Conservation (phyloP, 2,329 filamentous ascomycete species). For the Fonsecaea pedrosoi region DNA sequence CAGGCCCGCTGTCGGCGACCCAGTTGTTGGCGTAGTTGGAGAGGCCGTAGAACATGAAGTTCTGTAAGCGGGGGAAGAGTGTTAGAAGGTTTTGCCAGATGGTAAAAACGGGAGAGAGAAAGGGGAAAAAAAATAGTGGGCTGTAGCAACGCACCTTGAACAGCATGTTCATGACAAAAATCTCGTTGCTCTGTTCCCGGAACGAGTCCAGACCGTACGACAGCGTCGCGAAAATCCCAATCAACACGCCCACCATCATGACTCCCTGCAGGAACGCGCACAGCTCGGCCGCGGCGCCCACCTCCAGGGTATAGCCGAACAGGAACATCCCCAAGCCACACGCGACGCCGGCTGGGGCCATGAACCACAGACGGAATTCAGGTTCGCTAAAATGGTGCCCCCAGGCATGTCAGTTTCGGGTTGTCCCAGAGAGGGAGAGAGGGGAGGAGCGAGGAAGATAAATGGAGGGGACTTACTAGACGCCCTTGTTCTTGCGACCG, state of each 20-base stretch:
- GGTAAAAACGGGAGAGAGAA: not conserved
- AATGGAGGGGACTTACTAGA: constrained; percentile 41
- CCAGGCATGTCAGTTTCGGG: not conserved
- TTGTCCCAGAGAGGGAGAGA: not conserved
- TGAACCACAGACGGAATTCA: constrained; percentile 43
- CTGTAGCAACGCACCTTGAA: constrained; percentile 37
- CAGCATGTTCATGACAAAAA: constrained; percentile 44
- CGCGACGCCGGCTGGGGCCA: constrained; percentile 35
- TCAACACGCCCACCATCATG: constrained; percentile 42
- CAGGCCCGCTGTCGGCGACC: constrained; percentile 39
- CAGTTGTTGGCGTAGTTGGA: constrained; percentile 43
- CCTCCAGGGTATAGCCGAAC: constrained; percentile 39
- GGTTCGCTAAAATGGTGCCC: constrained; percentile 37
- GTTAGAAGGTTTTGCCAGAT: not conserved
- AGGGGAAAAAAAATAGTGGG: not conserved
- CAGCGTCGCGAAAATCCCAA: constrained; percentile 40
- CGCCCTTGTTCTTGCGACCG: constrained; percentile 52
- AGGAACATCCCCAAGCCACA: constrained; percentile 43
- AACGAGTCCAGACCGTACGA: constrained; percentile 43
- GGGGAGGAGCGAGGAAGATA: not conserved
- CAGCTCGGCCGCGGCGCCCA: constrained; percentile 37
- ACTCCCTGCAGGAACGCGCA: constrained; percentile 43
- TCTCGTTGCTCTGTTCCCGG: constrained; percentile 41
- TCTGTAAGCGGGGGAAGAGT: constrained; percentile 27
- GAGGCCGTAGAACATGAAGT: constrained; percentile 44